These are phyloP conservation scores for Priceomyces fermenticarens DNA, from an alignment of 805 yeast genomes.

Conservation along the genomic window DNA sequence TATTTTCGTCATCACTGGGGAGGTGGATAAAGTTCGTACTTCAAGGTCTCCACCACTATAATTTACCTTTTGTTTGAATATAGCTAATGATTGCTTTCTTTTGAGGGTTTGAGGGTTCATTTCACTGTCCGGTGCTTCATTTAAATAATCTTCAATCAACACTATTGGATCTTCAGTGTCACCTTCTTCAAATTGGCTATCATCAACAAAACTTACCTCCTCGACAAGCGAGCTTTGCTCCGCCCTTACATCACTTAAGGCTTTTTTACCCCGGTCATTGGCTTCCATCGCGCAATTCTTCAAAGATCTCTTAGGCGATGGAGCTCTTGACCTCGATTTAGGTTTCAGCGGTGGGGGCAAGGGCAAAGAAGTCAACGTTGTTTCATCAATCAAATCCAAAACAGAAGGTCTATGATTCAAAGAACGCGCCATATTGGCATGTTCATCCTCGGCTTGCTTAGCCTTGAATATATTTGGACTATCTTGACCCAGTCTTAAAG, in stretches of 20 bases:
- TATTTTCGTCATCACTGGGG: neutral
- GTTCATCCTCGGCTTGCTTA: neutral
- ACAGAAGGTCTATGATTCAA: constrained; percentile 36
- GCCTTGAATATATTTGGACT: neutral
- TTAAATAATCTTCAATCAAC: constrained; percentile 56
- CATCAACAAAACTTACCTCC: constrained; percentile 7
- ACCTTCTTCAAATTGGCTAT: constrained; percentile 13
- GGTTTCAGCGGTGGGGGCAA: constrained; percentile 46
- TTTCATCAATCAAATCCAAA: constrained; percentile 47
- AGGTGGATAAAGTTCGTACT: neutral
- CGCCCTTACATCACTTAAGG: neutral
- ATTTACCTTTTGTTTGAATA: constrained; percentile 26
- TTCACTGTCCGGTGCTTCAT: constrained; percentile 6
- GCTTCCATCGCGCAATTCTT: neutral
- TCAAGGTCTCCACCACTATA: neutral
- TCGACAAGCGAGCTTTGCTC: neutral
- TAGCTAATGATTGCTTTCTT: constrained; percentile 35
- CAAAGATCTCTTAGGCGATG: neutral
- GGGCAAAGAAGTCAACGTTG: constrained; percentile 49
- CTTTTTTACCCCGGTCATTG: neutral
- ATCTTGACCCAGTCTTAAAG: too few relatives aligned
- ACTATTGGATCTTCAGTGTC: constrained; percentile 40
- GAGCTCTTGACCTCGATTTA: constrained; percentile 4
- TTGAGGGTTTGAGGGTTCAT: constrained; percentile 12
- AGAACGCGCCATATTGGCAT: neutral